Evolutionary conservation across 2,329 filamentous ascomycete genomes (phyloP), one percentile per base, ranked within the genome.

Genomic region (Fusarium dimerum): DNA sequence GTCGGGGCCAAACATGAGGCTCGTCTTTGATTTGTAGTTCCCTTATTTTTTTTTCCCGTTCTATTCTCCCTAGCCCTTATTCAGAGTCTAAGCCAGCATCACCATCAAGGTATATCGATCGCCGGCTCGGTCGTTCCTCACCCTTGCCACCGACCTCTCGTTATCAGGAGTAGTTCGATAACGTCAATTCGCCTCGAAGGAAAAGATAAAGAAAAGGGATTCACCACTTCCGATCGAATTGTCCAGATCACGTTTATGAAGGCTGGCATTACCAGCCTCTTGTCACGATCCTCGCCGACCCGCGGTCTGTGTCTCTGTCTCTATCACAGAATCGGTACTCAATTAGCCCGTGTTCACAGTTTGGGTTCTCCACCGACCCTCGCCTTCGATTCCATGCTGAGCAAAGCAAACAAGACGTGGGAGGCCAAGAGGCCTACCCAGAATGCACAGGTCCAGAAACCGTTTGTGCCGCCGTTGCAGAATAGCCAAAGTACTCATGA

Each of bases 391-490:
- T 48, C 66, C 43, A 76, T 74, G 73, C 62, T 74, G 17, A 68
- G 63, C 43, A 68, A 68, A 58, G 69, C 70, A 20, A 71, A 71
- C 36, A 71, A 70, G 60, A 57, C 59, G 8, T 75, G 69, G 57
- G 66, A 74, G 69, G 73, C 75, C 53, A 71, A 69, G 50, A 62
- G 67, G 55, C 64, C 71, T 50, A 63, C 65, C 18, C 66, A 68
- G 10, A 70, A 70, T 46, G 58, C 65, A 9, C 59, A 67, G 44
- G 66, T 81, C 41, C 69, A 74, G 5, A 83, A 84, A 66, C 75
- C 81, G 51, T 71, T 81, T 15, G 82, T 85, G 57, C 77, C 81
- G 5, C 84, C 83, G 57, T 76, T 81, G 5, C 84, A 83, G 1
- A 85, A 79, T 68, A 84, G 78, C 59, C 78, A 80, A 12, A 70